Percentiles rank a stretch among this genome's conserved stretches.
Conservation (phyloP, 495 filamentous ascomycete genomes). For the Hyaloscypha hepaticicola region DNA sequence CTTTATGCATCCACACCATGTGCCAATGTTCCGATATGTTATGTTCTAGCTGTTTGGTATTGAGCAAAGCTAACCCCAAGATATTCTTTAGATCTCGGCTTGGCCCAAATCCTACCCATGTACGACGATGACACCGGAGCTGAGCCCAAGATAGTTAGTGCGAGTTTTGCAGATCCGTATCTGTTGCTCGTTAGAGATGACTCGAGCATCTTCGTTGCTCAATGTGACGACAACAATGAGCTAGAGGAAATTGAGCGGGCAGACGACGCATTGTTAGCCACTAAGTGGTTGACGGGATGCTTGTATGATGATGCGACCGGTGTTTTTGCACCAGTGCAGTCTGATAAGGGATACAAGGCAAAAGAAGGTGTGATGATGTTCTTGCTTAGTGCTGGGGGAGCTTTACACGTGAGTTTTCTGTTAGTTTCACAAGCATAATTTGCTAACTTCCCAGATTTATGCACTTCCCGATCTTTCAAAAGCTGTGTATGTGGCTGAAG, state of each 20-base stretch:
- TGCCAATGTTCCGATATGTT: conserved; percentile 10
- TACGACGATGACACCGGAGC: conserved; percentile 80
- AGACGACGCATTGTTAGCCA: conserved; percentile 50
- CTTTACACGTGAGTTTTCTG: conserved; percentile 63
- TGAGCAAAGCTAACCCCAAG: conserved; percentile 17
- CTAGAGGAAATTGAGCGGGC: conserved; percentile 74
- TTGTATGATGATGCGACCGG: conserved; percentile 68
- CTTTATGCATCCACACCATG: conserved; percentile 22
- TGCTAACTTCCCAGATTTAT: conserved; percentile 50
- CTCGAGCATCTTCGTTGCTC: conserved; percentile 68
- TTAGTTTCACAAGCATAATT: neutral
- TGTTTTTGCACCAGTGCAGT: conserved; percentile 46
- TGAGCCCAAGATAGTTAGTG: conserved; percentile 70
- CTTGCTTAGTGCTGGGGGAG: conserved; percentile 66
- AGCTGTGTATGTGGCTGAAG: conserved; percentile 63
- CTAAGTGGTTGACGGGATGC: conserved; percentile 77
- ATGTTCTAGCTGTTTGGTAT: neutral
- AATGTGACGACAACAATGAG: conserved; percentile 76
- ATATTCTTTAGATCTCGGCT: conserved; percentile 64
- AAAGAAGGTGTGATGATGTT: conserved; percentile 63
- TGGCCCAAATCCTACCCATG: conserved; percentile 87
- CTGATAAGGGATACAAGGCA: conserved; percentile 42
- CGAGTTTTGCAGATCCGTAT: conserved; percentile 87
- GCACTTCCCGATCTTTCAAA: conserved; percentile 59
- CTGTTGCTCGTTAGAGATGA: conserved; percentile 84